Base-by-base conservation (phyloP, 2,329 filamentous ascomycete genomes). In the Colletotrichum acutatum region DNA sequence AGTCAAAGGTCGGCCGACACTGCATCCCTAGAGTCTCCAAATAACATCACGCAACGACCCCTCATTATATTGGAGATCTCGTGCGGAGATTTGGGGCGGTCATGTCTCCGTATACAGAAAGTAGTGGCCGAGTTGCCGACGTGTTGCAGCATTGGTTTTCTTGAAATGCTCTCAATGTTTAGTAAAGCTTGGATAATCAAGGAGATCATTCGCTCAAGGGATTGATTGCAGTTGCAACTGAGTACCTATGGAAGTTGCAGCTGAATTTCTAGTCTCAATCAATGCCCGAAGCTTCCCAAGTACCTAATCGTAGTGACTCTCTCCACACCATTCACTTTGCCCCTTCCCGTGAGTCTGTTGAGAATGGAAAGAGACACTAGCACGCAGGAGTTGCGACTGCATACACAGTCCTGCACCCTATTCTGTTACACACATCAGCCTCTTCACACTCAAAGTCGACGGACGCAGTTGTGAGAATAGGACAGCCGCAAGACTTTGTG, bases 401-500 rank as follows among this genome's bases (percentile, higher is more conserved):
- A 16, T 72, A 74, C 46, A 72, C 63, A 16, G 68, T 74, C 19
- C 68, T 58, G 42, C 72, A 74, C 4, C 68, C 68, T 7, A 74
- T 72, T 26, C 57, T 64, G 8, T 74, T 72, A 30, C 72, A 74
- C 1, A 74, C 68, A 8, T 72, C 60, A n/a, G 68, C 26, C 3
- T 68, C 57, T 2, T 67, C 75, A 71, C 82, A 83, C 0, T 75
- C 75, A 52, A 77, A 80, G 34, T 77, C 76, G 2, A 78, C 77
- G 5, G 76, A 76, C 1, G 79, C 75, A 1, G 82, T 83, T 9
- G 80, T 69, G 37, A 81, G 73, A 0, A 66, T 76, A 2, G 80
- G 77, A 61, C 82, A 83, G 28, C 79, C 80, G 60, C 80, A 81
- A 2, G 77, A 76, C 22, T 78, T 80, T 9, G 76, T 80, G 14